phyloP scores from a whole-genome alignment of 225 moss, liverwort and hornwort genomes.

The Anthoceros angustus region DNA sequence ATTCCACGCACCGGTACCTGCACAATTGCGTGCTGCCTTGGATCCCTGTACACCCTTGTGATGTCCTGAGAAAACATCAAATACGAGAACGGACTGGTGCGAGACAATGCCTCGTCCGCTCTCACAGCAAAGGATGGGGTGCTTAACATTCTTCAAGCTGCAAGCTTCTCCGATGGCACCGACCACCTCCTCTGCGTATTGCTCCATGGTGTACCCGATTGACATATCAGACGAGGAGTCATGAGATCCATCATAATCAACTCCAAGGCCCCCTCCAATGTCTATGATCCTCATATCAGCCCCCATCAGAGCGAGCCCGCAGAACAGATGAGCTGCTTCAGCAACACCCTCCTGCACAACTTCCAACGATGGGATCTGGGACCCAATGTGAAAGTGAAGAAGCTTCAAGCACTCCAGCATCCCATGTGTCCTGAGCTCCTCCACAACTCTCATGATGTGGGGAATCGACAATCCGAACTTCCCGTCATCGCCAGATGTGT shows the following conservation, averaged over 20 bases:
- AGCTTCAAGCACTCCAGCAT: slow-evolving; percentile 76
- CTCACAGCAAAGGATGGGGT: slow-evolving; percentile 61
- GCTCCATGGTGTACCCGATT: slow-evolving; percentile 21
- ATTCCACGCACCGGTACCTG: slow-evolving; percentile 17
- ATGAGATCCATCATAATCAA: slow-evolving; percentile 74
- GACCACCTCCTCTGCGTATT: slow-evolving; percentile 71
- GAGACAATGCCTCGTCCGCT: slow-evolving; percentile 76
- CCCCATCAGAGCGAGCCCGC: slow-evolving; percentile 66
- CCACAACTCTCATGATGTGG: slow-evolving; percentile 58
- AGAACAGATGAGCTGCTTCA: slow-evolving; percentile 74
- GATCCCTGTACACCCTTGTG: slow-evolving; percentile 13
- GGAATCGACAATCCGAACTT: slow-evolving; percentile 69
- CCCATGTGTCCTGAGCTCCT: slow-evolving; percentile 51
- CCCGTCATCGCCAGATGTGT: slow-evolving; percentile 57
- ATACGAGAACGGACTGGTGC: slow-evolving; percentile 66
- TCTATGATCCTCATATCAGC: slow-evolving; percentile 76
- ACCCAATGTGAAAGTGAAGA: slow-evolving; percentile 78
- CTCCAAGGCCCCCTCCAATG: slow-evolving; percentile 75
- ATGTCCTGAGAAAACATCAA: slow-evolving; percentile 52
- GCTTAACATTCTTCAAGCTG: slow-evolving; percentile 46
- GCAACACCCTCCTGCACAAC: slow-evolving; percentile 76
- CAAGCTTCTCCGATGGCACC: slow-evolving; percentile 67
- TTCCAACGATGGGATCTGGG: slow-evolving; percentile 59
- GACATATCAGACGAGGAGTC: not conserved
- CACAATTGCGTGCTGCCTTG: not conserved